Evolutionary conservation across 352 stramenopile genomes (phyloP).

Genomic region (Globisporangium nodosum): DNA sequence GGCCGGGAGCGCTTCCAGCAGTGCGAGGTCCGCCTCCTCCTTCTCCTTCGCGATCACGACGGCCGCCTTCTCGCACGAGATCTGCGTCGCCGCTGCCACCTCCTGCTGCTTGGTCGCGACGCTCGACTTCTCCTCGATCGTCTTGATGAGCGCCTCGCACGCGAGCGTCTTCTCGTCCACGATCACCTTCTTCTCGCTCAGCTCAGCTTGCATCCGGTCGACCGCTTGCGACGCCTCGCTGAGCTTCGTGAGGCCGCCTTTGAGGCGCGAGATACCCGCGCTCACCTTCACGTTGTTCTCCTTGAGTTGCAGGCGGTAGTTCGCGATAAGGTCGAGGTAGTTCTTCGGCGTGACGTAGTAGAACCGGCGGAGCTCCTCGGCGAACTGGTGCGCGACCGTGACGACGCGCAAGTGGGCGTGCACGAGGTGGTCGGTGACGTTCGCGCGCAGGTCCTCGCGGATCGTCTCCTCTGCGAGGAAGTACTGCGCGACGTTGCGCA

Average conservation of each 20-base stretch:
- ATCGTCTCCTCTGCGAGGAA: constrained; percentile 92
- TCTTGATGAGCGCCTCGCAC: constrained; percentile 92
- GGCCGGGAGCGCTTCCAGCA: constrained; percentile 91
- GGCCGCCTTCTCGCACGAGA: constrained; percentile 87
- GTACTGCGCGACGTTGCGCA: constrained; percentile 91
- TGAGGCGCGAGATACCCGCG: constrained; percentile 85
- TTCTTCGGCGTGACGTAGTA: constrained; percentile 98
- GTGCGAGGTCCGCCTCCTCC: constrained; percentile 88
- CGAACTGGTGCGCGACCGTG: constrained; percentile 86
- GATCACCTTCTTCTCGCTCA: constrained; percentile 93
- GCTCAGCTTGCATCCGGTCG: constrained; percentile 91
- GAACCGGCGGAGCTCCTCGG: constrained; percentile 85
- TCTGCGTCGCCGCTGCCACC: constrained; percentile 87
- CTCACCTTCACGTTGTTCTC: constrained; percentile 89
- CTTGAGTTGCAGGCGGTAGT: constrained; percentile 90
- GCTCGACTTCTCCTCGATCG: constrained; percentile 92
- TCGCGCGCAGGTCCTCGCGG: constrained; percentile 73
- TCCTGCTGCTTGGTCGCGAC: constrained; percentile 91
- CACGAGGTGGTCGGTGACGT: constrained; percentile 89
- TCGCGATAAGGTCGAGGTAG: constrained; percentile 94
- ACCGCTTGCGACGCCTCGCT: constrained; percentile 91
- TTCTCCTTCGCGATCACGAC: constrained; percentile 91
- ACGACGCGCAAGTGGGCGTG: constrained; percentile 91
- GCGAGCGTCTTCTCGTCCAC: constrained; percentile 93
- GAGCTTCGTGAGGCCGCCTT: constrained; percentile 92